phyloP scores from a whole-genome alignment of 176 grass and related monocot genomes.

The Eremochloa ophiuroides region DNA sequence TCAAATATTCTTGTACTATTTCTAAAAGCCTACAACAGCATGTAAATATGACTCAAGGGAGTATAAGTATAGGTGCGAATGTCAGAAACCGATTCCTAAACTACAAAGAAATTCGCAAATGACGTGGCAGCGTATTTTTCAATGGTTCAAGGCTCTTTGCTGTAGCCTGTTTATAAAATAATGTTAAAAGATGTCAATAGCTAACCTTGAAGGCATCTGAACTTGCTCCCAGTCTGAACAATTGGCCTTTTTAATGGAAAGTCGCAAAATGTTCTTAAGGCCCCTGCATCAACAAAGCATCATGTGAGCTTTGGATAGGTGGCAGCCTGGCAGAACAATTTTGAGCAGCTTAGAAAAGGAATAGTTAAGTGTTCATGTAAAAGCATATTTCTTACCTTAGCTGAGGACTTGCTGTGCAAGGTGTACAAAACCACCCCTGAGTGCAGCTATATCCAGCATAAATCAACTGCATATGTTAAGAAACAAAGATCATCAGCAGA shows the following conservation, averaged over 20 bases:
- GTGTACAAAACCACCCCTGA: slow-evolving; percentile 97
- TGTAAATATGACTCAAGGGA: background rate
- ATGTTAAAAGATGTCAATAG: slow-evolving; percentile 27
- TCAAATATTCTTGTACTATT: background rate
- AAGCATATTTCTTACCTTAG: slow-evolving; percentile 52
- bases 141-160: background rate
- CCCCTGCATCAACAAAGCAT: slow-evolving; percentile 59
- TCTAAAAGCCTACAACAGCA: background rate
- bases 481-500: slow-evolving; percentile 5
- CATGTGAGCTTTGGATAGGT: slow-evolving; percentile 7
- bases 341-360: background rate
- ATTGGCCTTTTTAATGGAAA: slow-evolving; percentile 78
- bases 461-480: slow-evolving; percentile 62
- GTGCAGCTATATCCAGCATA: slow-evolving; percentile 92
- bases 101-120: background rate
- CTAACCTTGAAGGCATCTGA: slow-evolving; percentile 76
- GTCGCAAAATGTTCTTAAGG: slow-evolving; percentile 77
- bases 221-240: slow-evolving; percentile 89
- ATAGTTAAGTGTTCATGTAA: slow-evolving; percentile 5
- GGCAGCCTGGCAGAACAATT: background rate
- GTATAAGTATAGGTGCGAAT: background rate
- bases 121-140: background rate
- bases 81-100: background rate
- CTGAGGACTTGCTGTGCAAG: slow-evolving; percentile 70
- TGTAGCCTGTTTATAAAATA: background rate